These are phyloP conservation scores for Calvatia gigantea DNA, from an alignment of 768 basidiomycete genomes.

Conservation along the genomic window DNA sequence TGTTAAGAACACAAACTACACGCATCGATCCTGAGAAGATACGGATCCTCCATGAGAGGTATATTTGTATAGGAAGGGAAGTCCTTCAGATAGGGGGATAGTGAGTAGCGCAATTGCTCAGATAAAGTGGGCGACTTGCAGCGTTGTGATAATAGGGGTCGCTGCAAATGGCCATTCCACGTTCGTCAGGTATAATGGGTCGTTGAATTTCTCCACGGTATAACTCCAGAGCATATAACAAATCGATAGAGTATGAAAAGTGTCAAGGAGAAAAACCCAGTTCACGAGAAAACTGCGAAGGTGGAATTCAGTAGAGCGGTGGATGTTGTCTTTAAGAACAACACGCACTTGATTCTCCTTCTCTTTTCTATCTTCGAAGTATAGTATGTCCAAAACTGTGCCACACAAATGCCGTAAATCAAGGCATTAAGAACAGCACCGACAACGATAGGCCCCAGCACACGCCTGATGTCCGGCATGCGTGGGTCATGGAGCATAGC, in stretches of 20 bases:
- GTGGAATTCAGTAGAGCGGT: neutral
- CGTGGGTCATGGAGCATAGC: neutral
- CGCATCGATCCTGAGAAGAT: slow-evolving; percentile 20
- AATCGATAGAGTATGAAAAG: slow-evolving; percentile 23
- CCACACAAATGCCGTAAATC: slow-evolving; percentile 22
- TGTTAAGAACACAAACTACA: slow-evolving; percentile 18
- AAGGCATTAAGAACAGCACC: slow-evolving; percentile 19
- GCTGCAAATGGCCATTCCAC: slow-evolving; percentile 25
- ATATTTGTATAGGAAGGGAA: slow-evolving; percentile 28
- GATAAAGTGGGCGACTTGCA: slow-evolving; percentile 16
- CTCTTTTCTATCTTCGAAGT: slow-evolving; percentile 2
- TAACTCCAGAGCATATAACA: slow-evolving; percentile 27
- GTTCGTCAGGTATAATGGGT: slow-evolving; percentile 17
- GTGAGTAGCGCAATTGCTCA: neutral
- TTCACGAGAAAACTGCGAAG: slow-evolving; percentile 19
- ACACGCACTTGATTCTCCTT: neutral
- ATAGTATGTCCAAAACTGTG: slow-evolving; percentile 21
- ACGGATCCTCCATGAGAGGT: slow-evolving; percentile 27
- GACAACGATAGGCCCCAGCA: slow-evolving; percentile 23
- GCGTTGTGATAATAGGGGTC: slow-evolving; percentile 24
- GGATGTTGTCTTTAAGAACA: no score
- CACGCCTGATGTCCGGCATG: slow-evolving; percentile 2
- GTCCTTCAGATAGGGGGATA: slow-evolving; percentile 17
- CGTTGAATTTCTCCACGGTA: slow-evolving; percentile 21
- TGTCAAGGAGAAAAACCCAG: slow-evolving; percentile 26